Evolutionary conservation across 2,329 filamentous ascomycete genomes (phyloP), one percentile per base, ranked within the genome.

Genomic region (Cercospora citrullina): DNA sequence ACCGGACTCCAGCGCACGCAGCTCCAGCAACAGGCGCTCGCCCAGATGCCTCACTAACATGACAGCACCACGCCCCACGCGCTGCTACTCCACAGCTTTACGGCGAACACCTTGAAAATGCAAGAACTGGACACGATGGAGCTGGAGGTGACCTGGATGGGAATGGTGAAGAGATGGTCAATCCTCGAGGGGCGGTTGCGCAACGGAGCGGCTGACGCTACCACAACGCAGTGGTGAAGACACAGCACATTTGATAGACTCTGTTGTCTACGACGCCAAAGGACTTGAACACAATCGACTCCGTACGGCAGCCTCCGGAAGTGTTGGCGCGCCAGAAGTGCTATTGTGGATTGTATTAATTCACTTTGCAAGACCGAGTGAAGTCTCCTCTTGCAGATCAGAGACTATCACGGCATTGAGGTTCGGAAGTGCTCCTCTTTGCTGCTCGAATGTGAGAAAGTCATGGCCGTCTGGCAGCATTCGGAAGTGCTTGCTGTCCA

Each of bases 401-500:
- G 7, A 12, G 12, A 28, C 23, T 4, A 16, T 14, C 48, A 21
- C 16, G 14, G 60, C 60, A 62, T 28, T n/a, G 60, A 51, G 60
- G 60, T 62, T 62, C 60, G 60, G 60, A 62, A 62, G 60, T 45
- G 60, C 60, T 51, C 60, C 60, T 62, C 60, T 62, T 7, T 51
- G 42, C 60, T n/a, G n/a, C n/a, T n/a, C n/a, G n/a, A n/a, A n/a
- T n/a, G n/a, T n/a, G n/a, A n/a, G n/a, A n/a, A n/a, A n/a, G n/a
- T n/a, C n/a, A n/a, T n/a, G 18, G 16, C 18, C 23, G 7, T 10
- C 39, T 45, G 58, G 60, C 58, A 65, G 64, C 64, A 65, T 65
- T 60, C 63, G 63, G 63, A 65, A 65, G 63, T 60, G 63, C 55
- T 65, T 65, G 63, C 63, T 65, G 55, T 53, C 36, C 55, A 36